Conservation (phyloP, 116 monocot species). For the Dioscorea cayenensis region DNA sequence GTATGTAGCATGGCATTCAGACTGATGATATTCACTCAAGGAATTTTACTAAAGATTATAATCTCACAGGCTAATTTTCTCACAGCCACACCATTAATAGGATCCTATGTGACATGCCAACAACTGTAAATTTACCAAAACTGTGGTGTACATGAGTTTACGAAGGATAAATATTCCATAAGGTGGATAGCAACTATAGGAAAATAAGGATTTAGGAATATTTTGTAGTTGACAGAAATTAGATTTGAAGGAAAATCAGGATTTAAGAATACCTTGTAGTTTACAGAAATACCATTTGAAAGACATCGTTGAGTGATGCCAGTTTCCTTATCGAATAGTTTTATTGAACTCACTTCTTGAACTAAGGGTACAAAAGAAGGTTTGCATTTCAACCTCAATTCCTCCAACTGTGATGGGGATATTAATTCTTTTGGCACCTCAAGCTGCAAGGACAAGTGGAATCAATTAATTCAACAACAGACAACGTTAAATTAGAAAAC, state of each 20-base stretch:
- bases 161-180: too few species aligned
- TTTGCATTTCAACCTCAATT: conserved; percentile 48
- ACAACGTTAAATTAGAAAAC: neutral
- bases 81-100: too few species aligned
- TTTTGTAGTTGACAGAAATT: too few species aligned
- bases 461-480: conserved; percentile 1
- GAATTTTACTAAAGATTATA: too few species aligned
- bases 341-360: conserved; percentile 30
- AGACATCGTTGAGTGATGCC: conserved; percentile 80
- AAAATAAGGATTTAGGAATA: too few species aligned
- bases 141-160: too few species aligned
- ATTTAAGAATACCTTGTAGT: conserved; percentile 77
- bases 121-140: too few species aligned
- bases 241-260: neutral
- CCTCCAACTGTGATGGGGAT: conserved; percentile 51
- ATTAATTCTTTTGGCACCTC: conserved; percentile 94
- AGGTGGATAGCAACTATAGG: too few species aligned
- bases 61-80: too few species aligned
- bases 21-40: too few species aligned
- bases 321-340: conserved; percentile 77
- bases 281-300: conserved; percentile 94
- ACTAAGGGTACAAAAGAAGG: conserved; percentile 61
- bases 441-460: conserved; percentile 39
- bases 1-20: too few species aligned
- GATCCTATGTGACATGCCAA: too few species aligned